A percentile compares a stretch with the other conserved stretches of the same genome.
These are phyloP conservation scores for Aaosphaeria pasadenensis DNA, from an alignment of 2,329 filamentous ascomycete species.

Conservation along the genomic window DNA sequence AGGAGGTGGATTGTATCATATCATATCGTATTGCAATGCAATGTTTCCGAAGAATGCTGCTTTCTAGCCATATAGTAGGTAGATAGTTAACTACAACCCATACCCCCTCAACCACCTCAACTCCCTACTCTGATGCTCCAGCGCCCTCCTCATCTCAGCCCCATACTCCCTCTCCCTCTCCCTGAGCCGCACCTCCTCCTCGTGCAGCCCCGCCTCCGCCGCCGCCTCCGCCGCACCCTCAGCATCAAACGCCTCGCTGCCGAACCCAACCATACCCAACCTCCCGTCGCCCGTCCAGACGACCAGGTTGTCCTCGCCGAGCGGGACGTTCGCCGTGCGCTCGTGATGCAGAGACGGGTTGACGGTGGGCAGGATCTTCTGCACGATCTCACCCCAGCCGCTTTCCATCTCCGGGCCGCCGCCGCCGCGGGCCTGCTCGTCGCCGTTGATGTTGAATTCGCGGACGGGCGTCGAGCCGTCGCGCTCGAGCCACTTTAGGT, in stretches of 20 bases:
- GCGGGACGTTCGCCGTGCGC: conserved; percentile 5
- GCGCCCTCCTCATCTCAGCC: conserved; percentile 69
- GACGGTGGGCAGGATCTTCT: conserved; percentile 67
- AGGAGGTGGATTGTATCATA: too few relatives aligned
- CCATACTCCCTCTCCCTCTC: conserved; percentile 61
- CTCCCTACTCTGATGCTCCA: conserved; percentile 77
- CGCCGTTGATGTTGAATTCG: conserved; percentile 56
- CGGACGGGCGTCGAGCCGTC: conserved; percentile 63
- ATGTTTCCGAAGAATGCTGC: too few relatives aligned
- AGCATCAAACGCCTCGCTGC: conserved; percentile 26
- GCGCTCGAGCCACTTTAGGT: conserved; percentile 86
- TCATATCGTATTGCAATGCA: too few relatives aligned
- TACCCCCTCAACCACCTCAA: conserved; percentile 70
- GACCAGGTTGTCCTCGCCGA: conserved; percentile 62
- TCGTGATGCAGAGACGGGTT: conserved; percentile 25
- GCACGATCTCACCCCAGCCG: conserved; percentile 65
- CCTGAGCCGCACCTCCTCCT: conserved; percentile 31
- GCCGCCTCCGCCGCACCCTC: conserved; percentile 32
- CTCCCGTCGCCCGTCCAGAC: conserved; percentile 83
- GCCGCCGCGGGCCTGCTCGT: neutral
- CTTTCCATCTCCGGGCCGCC: conserved; percentile 2
- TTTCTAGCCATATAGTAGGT: too few relatives aligned
- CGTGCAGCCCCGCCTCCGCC: conserved; percentile 19
- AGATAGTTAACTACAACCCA: conserved; percentile 43
- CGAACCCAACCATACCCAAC: conserved; percentile 64